A percentile compares a stretch with the other conserved stretches of the same genome.
Evolutionary conservation across 2,329 filamentous ascomycete species (phyloP).

Genomic region (Claviceps sp.): DNA sequence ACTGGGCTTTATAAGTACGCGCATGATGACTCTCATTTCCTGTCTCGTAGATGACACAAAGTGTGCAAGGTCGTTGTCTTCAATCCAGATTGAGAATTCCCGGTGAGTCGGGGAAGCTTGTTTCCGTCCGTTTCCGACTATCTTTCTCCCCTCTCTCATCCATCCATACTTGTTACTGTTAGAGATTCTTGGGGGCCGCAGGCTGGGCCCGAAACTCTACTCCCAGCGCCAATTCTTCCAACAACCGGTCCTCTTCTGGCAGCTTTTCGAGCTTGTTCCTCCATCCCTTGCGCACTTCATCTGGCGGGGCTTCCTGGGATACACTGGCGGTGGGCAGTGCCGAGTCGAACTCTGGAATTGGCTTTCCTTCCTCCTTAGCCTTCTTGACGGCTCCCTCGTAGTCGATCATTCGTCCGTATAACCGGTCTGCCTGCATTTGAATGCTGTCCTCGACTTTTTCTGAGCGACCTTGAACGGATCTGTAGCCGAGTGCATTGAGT

Average conservation of each 20-base stretch:
- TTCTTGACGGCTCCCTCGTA: slow-evolving; percentile 66
- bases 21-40: background rate
- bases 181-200: slow-evolving; percentile 42
- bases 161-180: slow-evolving; percentile 29
- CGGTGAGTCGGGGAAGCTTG: slow-evolving; percentile 16
- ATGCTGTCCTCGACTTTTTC: slow-evolving; percentile 68
- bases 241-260: slow-evolving; percentile 40
- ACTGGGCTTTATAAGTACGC: background rate
- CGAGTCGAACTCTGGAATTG: slow-evolving; percentile 45
- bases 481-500: slow-evolving; percentile 78
- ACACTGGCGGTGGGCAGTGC: slow-evolving; percentile 29
- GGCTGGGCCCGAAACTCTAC: slow-evolving; percentile 48
- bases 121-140: slow-evolving; percentile 23
- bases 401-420: slow-evolving; percentile 76
- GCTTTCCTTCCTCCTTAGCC: slow-evolving; percentile 48
- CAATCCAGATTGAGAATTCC: slow-evolving; percentile 1
- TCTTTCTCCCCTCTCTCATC: slow-evolving; percentile 43
- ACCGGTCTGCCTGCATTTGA: slow-evolving; percentile 86
- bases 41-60: background rate
- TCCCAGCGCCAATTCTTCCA: slow-evolving; percentile 50
- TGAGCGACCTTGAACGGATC: slow-evolving; percentile 51
- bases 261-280: slow-evolving; percentile 44
- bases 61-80: background rate
- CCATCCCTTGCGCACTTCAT: slow-evolving; percentile 36
- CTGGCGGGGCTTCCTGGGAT: slow-evolving; percentile 18